A percentile compares a stretch with the other conserved stretches of the same genome.
phyloP scores from a whole-genome alignment of 306 rosid species.

The Rubus idaeus region DNA sequence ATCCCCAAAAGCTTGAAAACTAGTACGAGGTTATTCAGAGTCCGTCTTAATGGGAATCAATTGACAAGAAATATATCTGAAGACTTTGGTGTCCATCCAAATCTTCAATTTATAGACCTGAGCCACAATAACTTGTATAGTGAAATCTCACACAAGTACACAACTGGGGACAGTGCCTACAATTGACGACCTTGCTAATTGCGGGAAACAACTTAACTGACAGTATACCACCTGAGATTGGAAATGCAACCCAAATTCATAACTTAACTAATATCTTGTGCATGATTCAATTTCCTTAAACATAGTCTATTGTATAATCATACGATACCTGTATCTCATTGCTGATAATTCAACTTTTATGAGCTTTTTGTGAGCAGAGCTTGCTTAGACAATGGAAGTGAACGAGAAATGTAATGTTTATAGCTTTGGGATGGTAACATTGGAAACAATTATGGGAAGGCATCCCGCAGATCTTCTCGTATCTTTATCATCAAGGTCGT shows the following conservation, averaged over 20 bases:
- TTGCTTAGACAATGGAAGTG: neutral
- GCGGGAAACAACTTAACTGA: neutral
- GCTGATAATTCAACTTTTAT: neutral
- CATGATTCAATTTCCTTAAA: neutral
- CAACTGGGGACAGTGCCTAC: constrained; percentile 19
- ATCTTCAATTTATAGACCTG: constrained; percentile 35
- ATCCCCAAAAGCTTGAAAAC: constrained; percentile 35
- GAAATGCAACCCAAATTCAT: neutral
- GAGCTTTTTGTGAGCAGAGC: neutral
- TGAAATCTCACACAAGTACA: constrained; percentile 10
- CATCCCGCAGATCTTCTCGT: constrained; percentile 19
- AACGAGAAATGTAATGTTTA: constrained; percentile 8
- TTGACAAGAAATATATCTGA: constrained; percentile 34
- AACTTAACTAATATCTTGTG: neutral
- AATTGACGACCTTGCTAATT: neutral
- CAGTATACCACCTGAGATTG: constrained; percentile 4
- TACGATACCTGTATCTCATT: neutral
- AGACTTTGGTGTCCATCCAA: constrained; percentile 42
- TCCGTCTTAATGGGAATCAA: constrained; percentile 24
- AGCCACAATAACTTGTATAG: constrained; percentile 18
- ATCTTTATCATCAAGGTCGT: neutral
- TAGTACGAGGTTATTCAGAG: constrained; percentile 23
- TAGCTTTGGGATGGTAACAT: constrained; percentile 15
- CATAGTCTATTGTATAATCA: neutral
- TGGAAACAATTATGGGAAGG: constrained; percentile 17